Conservation (phyloP, 768 basidiomycete genomes). For the Boletus reticulatus region DNA sequence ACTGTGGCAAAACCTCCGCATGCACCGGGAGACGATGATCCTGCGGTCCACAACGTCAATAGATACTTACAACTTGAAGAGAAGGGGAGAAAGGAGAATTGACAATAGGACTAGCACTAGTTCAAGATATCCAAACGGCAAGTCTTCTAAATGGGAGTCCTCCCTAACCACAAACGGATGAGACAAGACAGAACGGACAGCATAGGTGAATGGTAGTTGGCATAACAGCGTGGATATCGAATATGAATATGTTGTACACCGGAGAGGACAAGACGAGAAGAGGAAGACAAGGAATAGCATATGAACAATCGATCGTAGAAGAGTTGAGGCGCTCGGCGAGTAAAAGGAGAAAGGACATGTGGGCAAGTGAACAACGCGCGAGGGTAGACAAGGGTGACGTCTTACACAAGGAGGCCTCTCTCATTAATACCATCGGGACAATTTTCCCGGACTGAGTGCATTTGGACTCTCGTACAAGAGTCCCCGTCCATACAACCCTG, state of each 20-base stretch:
- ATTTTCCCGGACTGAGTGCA: constrained; percentile 52
- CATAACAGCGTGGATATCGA: background rate
- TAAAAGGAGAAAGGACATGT: background rate
- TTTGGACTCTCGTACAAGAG: constrained; percentile 77
- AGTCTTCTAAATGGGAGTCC: constrained; percentile 2
- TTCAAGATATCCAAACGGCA: constrained; percentile 1
- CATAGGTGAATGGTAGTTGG: background rate
- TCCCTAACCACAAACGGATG: constrained; percentile 1
- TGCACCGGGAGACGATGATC: background rate
- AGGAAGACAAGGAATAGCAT: constrained; percentile 3
- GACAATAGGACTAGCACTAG: background rate
- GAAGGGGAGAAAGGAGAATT: background rate
- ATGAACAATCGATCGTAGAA: background rate
- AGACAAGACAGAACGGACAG: background rate
- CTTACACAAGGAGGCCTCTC: background rate
- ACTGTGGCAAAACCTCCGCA: too few relatives aligned
- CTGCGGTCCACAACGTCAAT: background rate
- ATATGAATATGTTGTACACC: constrained; percentile 5
- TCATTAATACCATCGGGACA: constrained; percentile 52
- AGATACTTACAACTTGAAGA: background rate
- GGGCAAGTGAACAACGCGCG: background rate
- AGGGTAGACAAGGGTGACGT: background rate
- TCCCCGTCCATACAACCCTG: constrained; percentile 59
- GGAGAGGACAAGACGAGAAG: constrained; percentile 8
- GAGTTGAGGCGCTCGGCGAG: background rate